These are phyloP conservation scores for Penicillium sp. DNA, from an alignment of 2,329 filamentous ascomycete species.

Conservation along the genomic window DNA sequence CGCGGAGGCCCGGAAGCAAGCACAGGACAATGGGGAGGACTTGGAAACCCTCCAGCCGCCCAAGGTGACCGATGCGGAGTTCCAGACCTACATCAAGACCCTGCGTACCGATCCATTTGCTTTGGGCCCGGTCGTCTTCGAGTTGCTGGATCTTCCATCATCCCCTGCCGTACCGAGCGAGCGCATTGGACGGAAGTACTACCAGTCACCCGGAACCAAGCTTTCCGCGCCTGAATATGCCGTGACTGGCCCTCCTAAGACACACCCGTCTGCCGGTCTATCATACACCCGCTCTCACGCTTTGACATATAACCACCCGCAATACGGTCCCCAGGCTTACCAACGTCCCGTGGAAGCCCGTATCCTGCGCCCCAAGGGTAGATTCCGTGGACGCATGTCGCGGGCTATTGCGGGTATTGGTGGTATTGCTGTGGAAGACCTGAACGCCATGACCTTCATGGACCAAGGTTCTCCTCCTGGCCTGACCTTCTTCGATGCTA, in stretches of 20 bases:
- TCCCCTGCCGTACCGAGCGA: slow-evolving; percentile 46
- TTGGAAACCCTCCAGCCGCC: slow-evolving; percentile 38
- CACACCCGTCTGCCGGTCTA: slow-evolving; percentile 69
- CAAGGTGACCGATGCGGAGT: slow-evolving; percentile 53
- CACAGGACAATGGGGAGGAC: slow-evolving; percentile 49
- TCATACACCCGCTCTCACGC: slow-evolving; percentile 64
- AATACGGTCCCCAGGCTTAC: slow-evolving; percentile 63
- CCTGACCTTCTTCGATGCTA: slow-evolving; percentile 50
- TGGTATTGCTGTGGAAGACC: slow-evolving; percentile 50
- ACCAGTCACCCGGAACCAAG: slow-evolving; percentile 43
- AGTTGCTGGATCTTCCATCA: slow-evolving; percentile 63
- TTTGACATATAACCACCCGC: slow-evolving; percentile 64
- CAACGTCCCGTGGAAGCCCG: slow-evolving; percentile 63
- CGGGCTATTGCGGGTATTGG: slow-evolving; percentile 49
- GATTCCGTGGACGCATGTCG: slow-evolving; percentile 39
- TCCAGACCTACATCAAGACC: slow-evolving; percentile 53
- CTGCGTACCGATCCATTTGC: slow-evolving; percentile 50
- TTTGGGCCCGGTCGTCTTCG: slow-evolving; percentile 59
- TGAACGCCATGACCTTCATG: slow-evolving; percentile 42
- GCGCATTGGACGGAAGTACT: slow-evolving; percentile 44
- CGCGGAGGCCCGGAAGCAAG: slow-evolving; percentile 45
- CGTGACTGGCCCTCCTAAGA: slow-evolving; percentile 60
- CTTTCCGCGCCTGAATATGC: slow-evolving; percentile 52
- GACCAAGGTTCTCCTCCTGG: slow-evolving; percentile 49
- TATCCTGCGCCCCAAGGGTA: slow-evolving; percentile 58